Base-by-base conservation (phyloP, 257 asterid genomes). In the Pogostemon cablin region DNA sequence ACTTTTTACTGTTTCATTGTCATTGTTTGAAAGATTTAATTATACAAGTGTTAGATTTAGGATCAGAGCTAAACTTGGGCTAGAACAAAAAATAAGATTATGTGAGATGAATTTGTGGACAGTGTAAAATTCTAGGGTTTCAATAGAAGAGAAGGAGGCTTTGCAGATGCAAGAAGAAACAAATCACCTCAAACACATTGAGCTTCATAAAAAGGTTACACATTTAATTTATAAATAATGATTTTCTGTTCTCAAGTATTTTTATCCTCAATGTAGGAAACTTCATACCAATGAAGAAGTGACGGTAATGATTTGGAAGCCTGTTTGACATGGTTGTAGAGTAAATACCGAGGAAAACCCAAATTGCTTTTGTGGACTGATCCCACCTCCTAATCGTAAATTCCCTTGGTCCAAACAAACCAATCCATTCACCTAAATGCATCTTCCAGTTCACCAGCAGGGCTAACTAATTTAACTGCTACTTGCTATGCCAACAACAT, bases 401-500 rank as follows among this genome's bases (percentile, higher is more conserved):
- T 80, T 78, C 95, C 52, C 82, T 93, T 70, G 99, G 99, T 75
- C 84, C 25, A 0, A 20, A 20, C 91, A 8, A 96, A 93, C 73
- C 98, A 96, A 3, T 81, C 87, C 5, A 67, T 43, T 71, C 90
- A 91, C 81, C 84, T 86, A 47, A 98, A 98, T 38, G 84, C 83
- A 40, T 91, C 96, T 58, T 81, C 86, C 7, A 68, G 75, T 43
- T 83, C 93, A 56, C 99, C 99, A 7, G 98, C 99, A 38, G 99
- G 99, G 39, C 96, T 93, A 72, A 93, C 97, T 63, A 93, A 93
- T 84, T 86, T 93, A 64, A 98, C 98, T 42, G 99, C 99, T 4
- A 93, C 99, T 72, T 93, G 99, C 88, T 93, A 93, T 81, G 99
- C 99, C 48, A 93, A 93, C 79, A 93, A 98, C 83, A 93, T 93